Evolutionary conservation across 371 early-diverging fungal genomes (phyloP), one percentile per base, ranked within the genome.

Genomic region (Apophysomyces ossiformis): DNA sequence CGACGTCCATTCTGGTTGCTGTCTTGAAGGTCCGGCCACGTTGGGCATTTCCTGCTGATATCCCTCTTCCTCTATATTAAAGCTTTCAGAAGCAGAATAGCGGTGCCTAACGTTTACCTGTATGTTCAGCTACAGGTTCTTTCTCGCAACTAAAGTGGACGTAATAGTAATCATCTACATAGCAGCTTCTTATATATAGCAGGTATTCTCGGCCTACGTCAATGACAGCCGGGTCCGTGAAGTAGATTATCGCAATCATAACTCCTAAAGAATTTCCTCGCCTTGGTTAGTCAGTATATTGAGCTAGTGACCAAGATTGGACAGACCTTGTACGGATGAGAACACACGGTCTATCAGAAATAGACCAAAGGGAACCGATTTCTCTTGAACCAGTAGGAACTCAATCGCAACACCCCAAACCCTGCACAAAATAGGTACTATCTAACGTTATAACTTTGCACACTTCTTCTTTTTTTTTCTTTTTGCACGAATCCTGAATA

Each of bases 401-500:
- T 75, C 67, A 18, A 80, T 66, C 9, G 66, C 59, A 7, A 80
- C 63, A 0, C 80, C 80, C 69, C 74, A 74, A n/a, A 68, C 58
- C 63, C 75, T 80, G 11, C 71, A 69, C 32, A 75, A 36, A 1
- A 80, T 39, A 37, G 80, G 80, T 16, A 80, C 80, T 80, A 37
- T 7, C 26, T 2, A 6, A 7, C 11, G 16, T 37, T 39, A n/a
- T 7, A 36, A 59, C 7, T 41, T 41, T 13, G 5, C 32, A n/a
- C 32, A 54, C 37, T 37, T 64, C 9, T 15, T 35, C 16, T 46
- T 50, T 50, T 54, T 12, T 59, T 36, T 26, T 12, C 7, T 58
- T 56, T 43, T 58, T 26, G 32, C 32, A 26, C 32, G 1, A 26
- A 2, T 26, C 32, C 32, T 3, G 32, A 26, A 26, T 26, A 26